These are phyloP conservation scores for Colletotrichum sp. DNA, from an alignment of 2,329 filamentous ascomycete genomes.

Conservation along the genomic window DNA sequence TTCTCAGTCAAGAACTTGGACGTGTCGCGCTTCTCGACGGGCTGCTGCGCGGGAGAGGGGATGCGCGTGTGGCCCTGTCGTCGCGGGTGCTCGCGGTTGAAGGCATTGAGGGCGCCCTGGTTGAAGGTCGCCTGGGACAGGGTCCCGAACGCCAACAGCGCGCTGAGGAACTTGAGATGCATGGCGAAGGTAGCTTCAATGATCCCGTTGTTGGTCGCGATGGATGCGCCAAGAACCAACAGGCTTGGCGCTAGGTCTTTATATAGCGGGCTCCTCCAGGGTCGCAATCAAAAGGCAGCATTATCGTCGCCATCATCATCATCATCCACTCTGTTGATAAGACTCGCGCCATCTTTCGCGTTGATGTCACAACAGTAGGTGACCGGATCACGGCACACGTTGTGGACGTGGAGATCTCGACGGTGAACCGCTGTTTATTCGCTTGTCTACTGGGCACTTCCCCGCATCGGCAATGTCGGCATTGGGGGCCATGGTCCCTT, in stretches of 20 bases:
- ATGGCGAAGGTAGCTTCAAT: background rate
- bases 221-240: background rate
- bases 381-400: background rate
- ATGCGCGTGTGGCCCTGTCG: background rate
- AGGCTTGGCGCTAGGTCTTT: background rate
- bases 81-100: background rate
- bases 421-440: background rate
- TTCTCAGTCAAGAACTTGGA: background rate
- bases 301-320: background rate
- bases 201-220: background rate
- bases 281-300: background rate
- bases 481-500: background rate
- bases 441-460: background rate
- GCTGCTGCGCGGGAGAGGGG: background rate
- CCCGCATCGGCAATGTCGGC: background rate
- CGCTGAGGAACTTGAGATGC: background rate
- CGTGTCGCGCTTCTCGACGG: background rate
- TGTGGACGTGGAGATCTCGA: background rate
- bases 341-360: background rate
- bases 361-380: background rate
- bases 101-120: background rate
- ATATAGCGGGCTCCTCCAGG: background rate
- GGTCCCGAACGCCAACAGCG: background rate
- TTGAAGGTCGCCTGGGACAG: slow-evolving; percentile 5
- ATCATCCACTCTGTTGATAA: background rate